Percentiles rank a stretch among this genome's conserved stretches.
These are phyloP conservation scores for Podospora didyma DNA, from an alignment of 495 filamentous ascomycete genomes.

Conservation along the genomic window DNA sequence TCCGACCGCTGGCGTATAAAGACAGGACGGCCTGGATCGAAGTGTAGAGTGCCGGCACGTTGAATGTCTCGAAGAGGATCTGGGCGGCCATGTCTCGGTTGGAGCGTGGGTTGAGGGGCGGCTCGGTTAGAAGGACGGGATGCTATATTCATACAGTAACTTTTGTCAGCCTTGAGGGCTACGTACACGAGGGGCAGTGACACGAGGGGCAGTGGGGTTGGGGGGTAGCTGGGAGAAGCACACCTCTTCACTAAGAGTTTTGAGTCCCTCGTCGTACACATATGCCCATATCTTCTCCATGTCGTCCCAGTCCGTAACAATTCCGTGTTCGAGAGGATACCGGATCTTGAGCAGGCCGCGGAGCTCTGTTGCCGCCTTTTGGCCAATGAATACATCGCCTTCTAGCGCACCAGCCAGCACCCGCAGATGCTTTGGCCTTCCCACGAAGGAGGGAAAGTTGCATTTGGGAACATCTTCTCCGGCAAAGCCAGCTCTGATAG, in stretches of 20 bases:
- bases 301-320: conserved; percentile 99
- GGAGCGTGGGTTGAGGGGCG: conserved; percentile 89
- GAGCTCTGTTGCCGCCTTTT: conserved; percentile 81
- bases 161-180: too few species aligned
- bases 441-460: conserved; percentile 97
- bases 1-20: conserved; percentile 92
- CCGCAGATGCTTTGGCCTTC: conserved; percentile 92
- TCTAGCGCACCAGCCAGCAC: conserved; percentile 94
- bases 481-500: conserved; percentile 94
- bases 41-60: conserved; percentile 92
- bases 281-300: conserved; percentile 99
- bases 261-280: conserved; percentile 64
- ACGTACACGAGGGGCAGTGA: too few species aligned
- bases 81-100: conserved; percentile 97
- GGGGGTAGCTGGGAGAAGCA: too few species aligned
- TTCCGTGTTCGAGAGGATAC: conserved; percentile 95
- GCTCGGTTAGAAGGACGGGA: conserved; percentile 93
- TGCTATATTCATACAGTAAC: conserved; percentile 59
- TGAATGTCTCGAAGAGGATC: conserved; percentile 98
- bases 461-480: conserved; percentile 94
- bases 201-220: too few species aligned
- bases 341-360: conserved; percentile 90
- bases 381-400: conserved; percentile 95
- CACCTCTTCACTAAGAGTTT: conserved; percentile 95
- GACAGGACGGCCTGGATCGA: conserved; percentile 97